A percentile compares a stretch with the other conserved stretches of the same genome.
Conservation (phyloP, 2,329 filamentous ascomycete genomes). For the Didymella sp. region DNA sequence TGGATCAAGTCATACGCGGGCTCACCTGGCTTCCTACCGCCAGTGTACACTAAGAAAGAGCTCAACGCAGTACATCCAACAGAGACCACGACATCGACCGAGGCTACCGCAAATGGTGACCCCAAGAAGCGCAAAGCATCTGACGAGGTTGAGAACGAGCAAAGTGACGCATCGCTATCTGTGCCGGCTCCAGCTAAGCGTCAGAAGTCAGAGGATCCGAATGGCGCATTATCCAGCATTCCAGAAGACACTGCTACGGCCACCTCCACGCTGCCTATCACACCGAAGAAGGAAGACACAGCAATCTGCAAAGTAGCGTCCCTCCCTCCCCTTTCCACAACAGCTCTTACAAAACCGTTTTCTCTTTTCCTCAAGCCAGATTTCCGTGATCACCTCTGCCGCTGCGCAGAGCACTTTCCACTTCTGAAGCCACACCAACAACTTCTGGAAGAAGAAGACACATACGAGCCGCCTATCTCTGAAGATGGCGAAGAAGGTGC, state of each 20-base stretch:
- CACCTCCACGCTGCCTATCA: constrained; percentile 28
- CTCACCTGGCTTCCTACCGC: constrained; percentile 76
- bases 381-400: constrained; percentile 85
- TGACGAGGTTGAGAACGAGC: constrained; percentile 47
- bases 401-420: constrained; percentile 80
- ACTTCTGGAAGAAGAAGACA: constrained; percentile 91
- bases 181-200: constrained; percentile 39
- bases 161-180: constrained; percentile 21
- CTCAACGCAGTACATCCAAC: constrained; percentile 23
- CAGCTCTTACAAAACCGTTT: constrained; percentile 65
- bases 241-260: constrained; percentile 31
- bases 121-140: constrained; percentile 57
- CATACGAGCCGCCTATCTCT: constrained; percentile 90
- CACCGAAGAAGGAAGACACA: constrained; percentile 32
- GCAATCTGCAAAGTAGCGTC: constrained; percentile 66
- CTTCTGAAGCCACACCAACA: constrained; percentile 74
- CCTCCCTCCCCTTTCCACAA: constrained; percentile 62
- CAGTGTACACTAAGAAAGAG: constrained; percentile 64
- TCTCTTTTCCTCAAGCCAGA: constrained; percentile 81
- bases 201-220: constrained; percentile 46
- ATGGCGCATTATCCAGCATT: constrained; percentile 45
- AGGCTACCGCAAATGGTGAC: constrained; percentile 32
- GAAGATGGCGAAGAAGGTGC: constrained; percentile 61
- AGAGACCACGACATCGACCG: constrained; percentile 4
- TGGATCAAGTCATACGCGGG: constrained; percentile 93